Base-by-base conservation (phyloP, 257 asterid genomes). In the Jasminum sambac region DNA sequence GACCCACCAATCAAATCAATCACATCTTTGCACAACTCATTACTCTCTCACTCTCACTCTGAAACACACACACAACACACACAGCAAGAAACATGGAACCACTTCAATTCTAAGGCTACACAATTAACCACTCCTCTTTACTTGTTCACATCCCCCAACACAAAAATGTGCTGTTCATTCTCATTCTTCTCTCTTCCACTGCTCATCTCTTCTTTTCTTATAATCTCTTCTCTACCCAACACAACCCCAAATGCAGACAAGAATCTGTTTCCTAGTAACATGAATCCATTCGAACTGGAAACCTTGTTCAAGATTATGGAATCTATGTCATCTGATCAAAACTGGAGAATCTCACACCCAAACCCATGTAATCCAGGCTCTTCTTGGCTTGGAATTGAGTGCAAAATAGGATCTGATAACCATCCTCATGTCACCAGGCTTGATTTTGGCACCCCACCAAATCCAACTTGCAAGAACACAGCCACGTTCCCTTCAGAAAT, bases 241-340 rank as follows among this genome's bases (percentile, higher is more conserved):
- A 57, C 78, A 76, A 63, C 59, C 58, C 63, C 69, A 19, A 61
- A 73, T 43, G 66, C 69, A 67, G 24, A 25, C 76, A 69, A 68
- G 71, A 66, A 46, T 62, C 64, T 63, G 61, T 55, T 55, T 46
- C 60, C 80, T 14, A 66, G 80, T 50, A 72, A 36, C 77, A 85
- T 87, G 93, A 82, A 87, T 24, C 83, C 74, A 17, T 38, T 69
- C 6, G 97, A 91, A 68, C 88, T 85, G 2, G 88, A 91, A 65
- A 77, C 87, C 30, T 70, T 91, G 63, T 89, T 71, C 86, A 83
- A 80, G 79, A 81, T 87, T n/a, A 89, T 91, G 97, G 96, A 89
- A 38, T 64, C 89, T 9, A 25, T 87, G 19, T 89, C 97, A 3
- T 72, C 72, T 37, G 96, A 89, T 41, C 78, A 83, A 19, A 73